A percentile compares a stretch with the other conserved stretches of the same genome.
Conservation (phyloP, 2,329 filamentous ascomycete genomes). For the Davidsoniella eucalypti region DNA sequence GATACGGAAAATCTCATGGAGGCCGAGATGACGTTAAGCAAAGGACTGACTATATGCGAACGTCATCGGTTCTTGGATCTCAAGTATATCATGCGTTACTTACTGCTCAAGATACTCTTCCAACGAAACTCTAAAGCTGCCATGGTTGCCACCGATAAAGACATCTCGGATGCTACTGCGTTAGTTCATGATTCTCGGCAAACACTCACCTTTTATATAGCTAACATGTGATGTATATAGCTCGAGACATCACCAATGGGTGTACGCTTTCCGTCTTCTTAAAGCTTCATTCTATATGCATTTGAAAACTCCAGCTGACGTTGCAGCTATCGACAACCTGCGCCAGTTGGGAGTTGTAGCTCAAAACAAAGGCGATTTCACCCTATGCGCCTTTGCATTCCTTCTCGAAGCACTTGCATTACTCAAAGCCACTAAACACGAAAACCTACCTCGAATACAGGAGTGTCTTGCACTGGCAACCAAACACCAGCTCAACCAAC, state of each 20-base stretch:
- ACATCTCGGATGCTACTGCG: conserved; percentile 52
- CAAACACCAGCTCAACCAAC: conserved; percentile 51
- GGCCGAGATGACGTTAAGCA: conserved; percentile 54
- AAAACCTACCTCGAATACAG: conserved; percentile 54
- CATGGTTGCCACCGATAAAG: conserved; percentile 51
- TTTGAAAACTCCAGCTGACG: conserved; percentile 41
- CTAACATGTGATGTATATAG: conserved; percentile 18
- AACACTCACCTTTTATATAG: conserved; percentile 13
- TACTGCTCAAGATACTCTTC: conserved; percentile 53
- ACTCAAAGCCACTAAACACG: conserved; percentile 45
- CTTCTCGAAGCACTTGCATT: conserved; percentile 55
- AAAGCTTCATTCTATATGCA: conserved; percentile 54
- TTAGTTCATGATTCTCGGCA: conserved; percentile 22
- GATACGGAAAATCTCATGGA: conserved; percentile 64
- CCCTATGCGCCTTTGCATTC: conserved; percentile 48
- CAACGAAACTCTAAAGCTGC: conserved; percentile 57
- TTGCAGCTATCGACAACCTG: conserved; percentile 51
- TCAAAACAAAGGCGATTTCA: conserved; percentile 40
- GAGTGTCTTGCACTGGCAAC: conserved; percentile 57
- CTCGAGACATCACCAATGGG: conserved; percentile 53
- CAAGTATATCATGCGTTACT: conserved; percentile 63
- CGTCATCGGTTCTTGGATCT: conserved; percentile 39
- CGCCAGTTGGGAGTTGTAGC: conserved; percentile 44
- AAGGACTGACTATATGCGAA: conserved; percentile 53
- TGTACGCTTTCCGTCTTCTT: conserved; percentile 60